A percentile compares a stretch with the other conserved stretches of the same genome.
Evolutionary conservation across 148 eudicot species (phyloP).

Genomic region (Salicornia ramosissima): DNA sequence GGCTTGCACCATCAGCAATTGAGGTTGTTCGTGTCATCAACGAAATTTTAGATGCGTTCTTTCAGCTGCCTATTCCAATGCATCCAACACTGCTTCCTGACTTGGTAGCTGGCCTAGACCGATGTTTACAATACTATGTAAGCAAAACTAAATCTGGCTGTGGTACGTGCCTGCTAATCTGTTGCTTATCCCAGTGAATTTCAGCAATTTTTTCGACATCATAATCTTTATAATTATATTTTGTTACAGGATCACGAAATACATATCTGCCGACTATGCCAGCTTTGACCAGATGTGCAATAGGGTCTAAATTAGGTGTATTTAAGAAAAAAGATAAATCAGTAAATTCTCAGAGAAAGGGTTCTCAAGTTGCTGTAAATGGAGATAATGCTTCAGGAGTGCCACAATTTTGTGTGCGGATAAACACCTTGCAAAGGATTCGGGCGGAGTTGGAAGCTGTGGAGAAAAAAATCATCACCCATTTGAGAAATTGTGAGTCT

Average conservation of each 20-base stretch:
- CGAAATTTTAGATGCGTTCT: conserved; percentile 83
- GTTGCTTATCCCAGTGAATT: not conserved
- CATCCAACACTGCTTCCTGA: conserved; percentile 92
- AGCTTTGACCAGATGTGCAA: conserved; percentile 80
- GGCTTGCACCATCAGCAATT: conserved; percentile 79
- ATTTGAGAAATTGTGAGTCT: conserved; percentile 80
- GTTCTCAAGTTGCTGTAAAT: conserved; percentile 67
- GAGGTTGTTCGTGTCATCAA: conserved; percentile 67
- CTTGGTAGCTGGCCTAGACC: conserved; percentile 76
- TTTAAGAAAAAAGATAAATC: conserved; percentile 87
- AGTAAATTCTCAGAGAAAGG: conserved; percentile 49
- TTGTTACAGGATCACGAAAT: conserved; percentile 65
- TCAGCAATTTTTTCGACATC: not conserved
- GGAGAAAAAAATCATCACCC: conserved; percentile 81
- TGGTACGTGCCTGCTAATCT: conserved; percentile 44
- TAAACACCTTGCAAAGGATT: conserved; percentile 62
- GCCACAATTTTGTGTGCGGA: conserved; percentile 67
- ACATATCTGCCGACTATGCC: conserved; percentile 85
- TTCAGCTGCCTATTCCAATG: conserved; percentile 88
- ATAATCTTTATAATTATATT: conserved; percentile 18
- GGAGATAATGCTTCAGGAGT: conserved; percentile 52
- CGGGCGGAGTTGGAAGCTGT: conserved; percentile 56
- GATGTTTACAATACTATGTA: conserved; percentile 77
- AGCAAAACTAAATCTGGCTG: conserved; percentile 86
- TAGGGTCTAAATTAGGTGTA: conserved; percentile 60